phyloP scores from a whole-genome alignment of 1,139 yeast species.

The Nakaseomyces nivariensis region DNA sequence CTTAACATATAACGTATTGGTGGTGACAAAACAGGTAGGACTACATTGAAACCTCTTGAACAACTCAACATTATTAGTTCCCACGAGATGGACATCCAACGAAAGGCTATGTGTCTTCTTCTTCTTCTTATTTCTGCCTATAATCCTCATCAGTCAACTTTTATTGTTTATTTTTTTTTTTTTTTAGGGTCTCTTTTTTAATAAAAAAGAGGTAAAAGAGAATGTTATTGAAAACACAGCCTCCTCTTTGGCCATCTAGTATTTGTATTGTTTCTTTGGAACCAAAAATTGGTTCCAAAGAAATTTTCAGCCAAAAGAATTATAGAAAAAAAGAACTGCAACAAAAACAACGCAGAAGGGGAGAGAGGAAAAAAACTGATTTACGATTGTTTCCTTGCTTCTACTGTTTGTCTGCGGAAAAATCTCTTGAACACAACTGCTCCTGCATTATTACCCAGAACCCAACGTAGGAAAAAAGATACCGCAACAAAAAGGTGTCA shows the following conservation, averaged over 20 bases:
- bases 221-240: too few species aligned
- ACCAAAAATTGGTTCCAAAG: too few species aligned
- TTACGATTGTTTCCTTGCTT: neutral
- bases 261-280: too few species aligned
- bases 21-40: conserved; percentile 24
- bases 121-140: conserved; percentile 12
- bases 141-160: conserved; percentile 11
- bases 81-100: conserved; percentile 18
- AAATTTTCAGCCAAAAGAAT: too few species aligned
- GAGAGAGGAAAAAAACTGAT: neutral
- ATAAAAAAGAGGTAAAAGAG: too few species aligned
- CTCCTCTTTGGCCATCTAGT: too few species aligned
- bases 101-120: conserved; percentile 11
- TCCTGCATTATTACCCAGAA: too few species aligned
- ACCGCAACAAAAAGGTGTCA: too few species aligned
- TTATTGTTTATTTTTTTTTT: neutral
- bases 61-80: conserved; percentile 17
- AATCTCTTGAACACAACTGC: too few species aligned
- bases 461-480: neutral
- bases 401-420: too few species aligned
- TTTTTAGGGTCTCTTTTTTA: neutral
- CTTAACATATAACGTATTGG: conserved; percentile 19
- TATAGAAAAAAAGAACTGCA: too few species aligned
- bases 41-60: conserved; percentile 22
- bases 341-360: too few species aligned